phyloP scores from a whole-genome alignment of 306 rosid species.

The Potentilla sterilis region DNA sequence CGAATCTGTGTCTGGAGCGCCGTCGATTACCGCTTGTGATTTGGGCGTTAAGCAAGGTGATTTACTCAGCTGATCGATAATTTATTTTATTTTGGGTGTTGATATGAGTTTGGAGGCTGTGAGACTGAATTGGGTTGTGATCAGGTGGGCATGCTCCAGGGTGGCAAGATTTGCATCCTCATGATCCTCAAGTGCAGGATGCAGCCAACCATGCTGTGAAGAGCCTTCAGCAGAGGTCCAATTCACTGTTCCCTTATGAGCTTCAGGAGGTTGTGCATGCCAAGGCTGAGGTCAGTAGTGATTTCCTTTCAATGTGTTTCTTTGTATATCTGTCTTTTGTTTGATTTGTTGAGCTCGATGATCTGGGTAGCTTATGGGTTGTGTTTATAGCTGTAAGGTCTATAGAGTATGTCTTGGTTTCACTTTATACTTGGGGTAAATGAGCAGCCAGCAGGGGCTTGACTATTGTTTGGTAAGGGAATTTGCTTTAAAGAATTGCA shows the following conservation, averaged over 20 bases:
- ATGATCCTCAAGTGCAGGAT: slow-evolving; percentile 77
- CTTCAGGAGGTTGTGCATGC: slow-evolving; percentile 76
- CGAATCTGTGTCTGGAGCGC: slow-evolving; percentile 6
- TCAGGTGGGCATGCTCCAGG: slow-evolving; percentile 58
- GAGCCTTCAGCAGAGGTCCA: slow-evolving; percentile 73
- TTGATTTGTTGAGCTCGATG: not conserved
- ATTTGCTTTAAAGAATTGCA: not conserved
- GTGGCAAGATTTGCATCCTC: slow-evolving; percentile 59
- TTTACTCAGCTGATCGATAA: not conserved
- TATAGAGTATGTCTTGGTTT: not conserved
- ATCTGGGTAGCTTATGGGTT: not conserved
- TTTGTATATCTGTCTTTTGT: not conserved
- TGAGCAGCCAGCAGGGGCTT: not conserved
- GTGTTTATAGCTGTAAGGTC: not conserved
- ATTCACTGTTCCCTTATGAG: slow-evolving; percentile 62
- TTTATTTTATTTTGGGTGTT: not conserved
- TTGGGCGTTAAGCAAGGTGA: slow-evolving; percentile 69
- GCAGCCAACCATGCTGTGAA: slow-evolving; percentile 75
- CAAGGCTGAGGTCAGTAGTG: slow-evolving; percentile 66
- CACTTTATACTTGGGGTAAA: no score
- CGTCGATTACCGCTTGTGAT: slow-evolving; percentile 53
- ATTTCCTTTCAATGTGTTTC: not conserved
- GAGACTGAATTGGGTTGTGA: not conserved
- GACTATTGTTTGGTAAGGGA: not conserved
- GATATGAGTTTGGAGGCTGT: not conserved